Conservation (phyloP, 306 rosid genomes). For the Amphicarpaea edgeworthii region DNA sequence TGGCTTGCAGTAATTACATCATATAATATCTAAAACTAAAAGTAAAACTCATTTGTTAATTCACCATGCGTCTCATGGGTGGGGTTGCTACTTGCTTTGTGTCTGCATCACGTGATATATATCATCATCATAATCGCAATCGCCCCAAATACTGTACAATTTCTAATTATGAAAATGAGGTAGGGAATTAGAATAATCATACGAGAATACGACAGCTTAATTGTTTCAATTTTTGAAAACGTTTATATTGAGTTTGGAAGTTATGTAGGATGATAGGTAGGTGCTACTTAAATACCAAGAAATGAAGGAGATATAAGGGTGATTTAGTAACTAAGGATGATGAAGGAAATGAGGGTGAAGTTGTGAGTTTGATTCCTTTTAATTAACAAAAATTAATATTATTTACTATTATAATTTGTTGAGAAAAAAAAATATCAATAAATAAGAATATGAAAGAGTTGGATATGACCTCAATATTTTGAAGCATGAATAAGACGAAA, state of each 20-base stretch:
- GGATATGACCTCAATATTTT: background rate
- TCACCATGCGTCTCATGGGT: too few relatives aligned
- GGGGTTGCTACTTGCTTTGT: background rate
- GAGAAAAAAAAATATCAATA: too few relatives aligned
- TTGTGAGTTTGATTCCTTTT: too few relatives aligned
- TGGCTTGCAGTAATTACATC: too few relatives aligned
- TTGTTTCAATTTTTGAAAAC: background rate
- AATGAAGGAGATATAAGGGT: too few relatives aligned
- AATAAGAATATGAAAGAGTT: background rate
- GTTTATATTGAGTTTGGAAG: background rate
- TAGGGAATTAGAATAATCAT: background rate
- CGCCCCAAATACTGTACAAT: too few relatives aligned
- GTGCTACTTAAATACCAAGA: background rate
- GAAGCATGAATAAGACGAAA: background rate
- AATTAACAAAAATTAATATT: too few relatives aligned
- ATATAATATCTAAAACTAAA: too few relatives aligned
- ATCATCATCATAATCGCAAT: background rate
- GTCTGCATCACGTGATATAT: background rate
- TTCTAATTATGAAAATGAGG: background rate
- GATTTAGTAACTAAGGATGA: too few relatives aligned
- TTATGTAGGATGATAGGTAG: background rate
- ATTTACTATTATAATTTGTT: too few relatives aligned
- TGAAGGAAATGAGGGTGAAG: too few relatives aligned
- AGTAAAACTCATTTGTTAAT: too few relatives aligned
- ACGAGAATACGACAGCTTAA: background rate